Conservation (phyloP, 2,329 filamentous ascomycete species). For the Nigrospora sphaerica region DNA sequence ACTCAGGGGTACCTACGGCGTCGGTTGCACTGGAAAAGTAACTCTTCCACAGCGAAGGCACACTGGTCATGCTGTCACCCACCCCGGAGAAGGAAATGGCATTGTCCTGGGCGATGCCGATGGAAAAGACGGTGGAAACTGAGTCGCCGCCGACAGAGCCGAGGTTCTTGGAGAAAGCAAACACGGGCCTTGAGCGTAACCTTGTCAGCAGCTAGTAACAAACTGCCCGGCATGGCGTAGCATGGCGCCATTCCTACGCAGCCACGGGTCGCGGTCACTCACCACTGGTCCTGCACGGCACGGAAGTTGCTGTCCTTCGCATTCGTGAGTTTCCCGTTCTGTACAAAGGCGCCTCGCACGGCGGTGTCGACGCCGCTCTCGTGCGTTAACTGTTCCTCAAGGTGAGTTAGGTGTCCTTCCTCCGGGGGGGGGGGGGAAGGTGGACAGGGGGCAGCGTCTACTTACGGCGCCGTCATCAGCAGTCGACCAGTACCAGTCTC, state of each 20-base stretch:
- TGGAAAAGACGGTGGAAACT: conserved; percentile 57
- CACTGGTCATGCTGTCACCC: conserved; percentile 50
- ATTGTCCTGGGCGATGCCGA: conserved; percentile 70
- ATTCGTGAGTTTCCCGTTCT: conserved; percentile 55
- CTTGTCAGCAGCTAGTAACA: too few species aligned
- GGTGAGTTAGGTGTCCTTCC: background rate
- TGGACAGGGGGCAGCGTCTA: conserved; percentile 2
- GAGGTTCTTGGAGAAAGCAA: conserved; percentile 65
- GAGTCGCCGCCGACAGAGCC: conserved; percentile 29
- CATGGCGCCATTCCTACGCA: background rate
- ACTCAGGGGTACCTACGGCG: conserved; percentile 31
- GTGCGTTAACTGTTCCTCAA: conserved; percentile 47
- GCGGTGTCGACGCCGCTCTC: conserved; percentile 60
- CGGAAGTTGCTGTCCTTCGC: conserved; percentile 59
- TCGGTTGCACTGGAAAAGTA: conserved; percentile 58
- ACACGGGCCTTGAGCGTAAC: conserved; percentile 55
- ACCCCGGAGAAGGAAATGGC: conserved; percentile 70
- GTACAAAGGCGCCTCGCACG: conserved; percentile 62
- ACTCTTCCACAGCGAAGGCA: conserved; percentile 71
- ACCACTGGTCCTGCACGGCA: conserved; percentile 56
- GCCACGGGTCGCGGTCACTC: background rate
- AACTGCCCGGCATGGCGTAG: too few species aligned
- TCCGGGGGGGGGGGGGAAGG: conserved; percentile 1
- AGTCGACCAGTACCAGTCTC: conserved; percentile 64
- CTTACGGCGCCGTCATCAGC: conserved; percentile 41